A percentile compares a stretch with the other conserved stretches of the same genome.
Evolutionary conservation across 2,329 filamentous ascomycete species (phyloP).

Genomic region (Penicillium janthinellum): DNA sequence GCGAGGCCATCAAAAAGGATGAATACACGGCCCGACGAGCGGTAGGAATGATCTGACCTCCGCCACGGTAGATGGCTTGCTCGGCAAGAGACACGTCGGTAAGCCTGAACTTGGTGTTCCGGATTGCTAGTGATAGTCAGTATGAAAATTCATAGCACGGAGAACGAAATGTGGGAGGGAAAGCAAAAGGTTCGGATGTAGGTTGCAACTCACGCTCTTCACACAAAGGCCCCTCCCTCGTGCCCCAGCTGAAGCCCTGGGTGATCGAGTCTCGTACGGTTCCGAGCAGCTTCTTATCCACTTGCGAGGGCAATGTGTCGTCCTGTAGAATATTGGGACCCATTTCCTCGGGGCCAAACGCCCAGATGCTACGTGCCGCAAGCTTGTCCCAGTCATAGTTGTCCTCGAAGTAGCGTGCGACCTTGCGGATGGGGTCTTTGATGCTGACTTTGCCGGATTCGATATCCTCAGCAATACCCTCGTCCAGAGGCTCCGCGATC

Average conservation of each 20-base stretch:
- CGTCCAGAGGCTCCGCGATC: constrained; percentile 93
- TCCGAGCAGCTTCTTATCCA: constrained; percentile 87
- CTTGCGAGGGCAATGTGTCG: constrained; percentile 90
- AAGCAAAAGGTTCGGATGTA: background rate
- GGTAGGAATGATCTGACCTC: constrained; percentile 96
- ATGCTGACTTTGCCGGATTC: constrained; percentile 89
- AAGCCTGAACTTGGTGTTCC: constrained; percentile 96
- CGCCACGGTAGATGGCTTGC: constrained; percentile 91
- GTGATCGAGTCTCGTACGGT: constrained; percentile 89
- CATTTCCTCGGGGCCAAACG: constrained; percentile 93
- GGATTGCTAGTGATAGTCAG: constrained; percentile 67
- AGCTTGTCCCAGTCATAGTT: constrained; percentile 97
- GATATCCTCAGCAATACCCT: constrained; percentile 92
- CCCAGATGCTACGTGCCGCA: constrained; percentile 94
- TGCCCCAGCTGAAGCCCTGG: constrained; percentile 96
- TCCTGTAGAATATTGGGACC: constrained; percentile 96
- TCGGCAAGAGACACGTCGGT: constrained; percentile 84
- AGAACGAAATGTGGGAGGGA: background rate
- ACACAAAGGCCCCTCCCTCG: constrained; percentile 90
- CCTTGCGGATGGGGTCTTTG: constrained; percentile 87
- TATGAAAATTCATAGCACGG: constrained; percentile 17
- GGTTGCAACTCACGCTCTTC: constrained; percentile 78
- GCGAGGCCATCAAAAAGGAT: constrained; percentile 95
- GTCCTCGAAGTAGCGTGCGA: constrained; percentile 95
- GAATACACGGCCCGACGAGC: constrained; percentile 90